Conservation (phyloP, 495 filamentous ascomycete species). For the Neurospora tetrasperma region DNA sequence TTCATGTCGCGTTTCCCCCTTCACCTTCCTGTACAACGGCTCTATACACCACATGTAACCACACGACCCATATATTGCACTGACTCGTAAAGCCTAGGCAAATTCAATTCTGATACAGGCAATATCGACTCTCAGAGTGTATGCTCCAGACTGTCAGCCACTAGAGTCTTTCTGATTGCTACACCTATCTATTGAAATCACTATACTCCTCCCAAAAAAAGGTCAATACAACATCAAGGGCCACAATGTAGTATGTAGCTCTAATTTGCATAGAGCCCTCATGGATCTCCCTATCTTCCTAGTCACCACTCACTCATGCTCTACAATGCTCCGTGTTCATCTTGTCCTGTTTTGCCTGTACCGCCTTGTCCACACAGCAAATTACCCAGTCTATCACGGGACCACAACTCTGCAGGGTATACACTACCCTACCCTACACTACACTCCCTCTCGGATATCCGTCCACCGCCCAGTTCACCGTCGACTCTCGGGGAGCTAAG, state of each 20-base stretch:
- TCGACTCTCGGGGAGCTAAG: not conserved
- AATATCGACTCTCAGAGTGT: not conserved
- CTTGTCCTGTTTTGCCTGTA: not conserved
- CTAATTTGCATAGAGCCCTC: not conserved
- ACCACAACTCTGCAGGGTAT: not conserved
- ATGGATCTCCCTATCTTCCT: not conserved
- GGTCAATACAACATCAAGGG: not conserved
- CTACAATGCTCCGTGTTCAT: not conserved
- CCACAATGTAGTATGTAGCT: not conserved
- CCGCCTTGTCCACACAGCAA: not conserved
- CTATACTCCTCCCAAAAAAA: too few species aligned
- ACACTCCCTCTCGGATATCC: not conserved
- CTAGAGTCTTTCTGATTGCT: not conserved
- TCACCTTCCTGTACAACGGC: not conserved
- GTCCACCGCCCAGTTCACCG: not conserved
- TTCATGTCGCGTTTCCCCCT: not conserved
- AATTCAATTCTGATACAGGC: not conserved
- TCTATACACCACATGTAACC: too few species aligned
- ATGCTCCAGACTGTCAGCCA: not conserved
- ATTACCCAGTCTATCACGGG: not conserved
- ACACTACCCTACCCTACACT: not conserved
- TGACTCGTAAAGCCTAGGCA: not conserved
- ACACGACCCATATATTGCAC: not conserved
- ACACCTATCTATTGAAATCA: not conserved
- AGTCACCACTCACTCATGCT: not conserved